phyloP scores from a whole-genome alignment of 23 red algal species.

The Gracilaria domingensis region DNA sequence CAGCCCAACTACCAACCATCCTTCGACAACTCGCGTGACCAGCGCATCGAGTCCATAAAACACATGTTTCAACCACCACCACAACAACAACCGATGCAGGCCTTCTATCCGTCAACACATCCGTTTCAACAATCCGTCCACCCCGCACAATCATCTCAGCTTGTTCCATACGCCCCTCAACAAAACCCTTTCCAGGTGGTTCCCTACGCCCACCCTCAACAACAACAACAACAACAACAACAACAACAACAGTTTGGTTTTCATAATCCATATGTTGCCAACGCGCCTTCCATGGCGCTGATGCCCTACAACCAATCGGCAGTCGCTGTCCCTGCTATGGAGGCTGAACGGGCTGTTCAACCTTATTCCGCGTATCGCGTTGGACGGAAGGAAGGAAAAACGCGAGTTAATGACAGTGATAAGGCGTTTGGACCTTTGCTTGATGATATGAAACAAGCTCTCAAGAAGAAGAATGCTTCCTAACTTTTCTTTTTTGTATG shows the following conservation, averaged over 20 bases:
- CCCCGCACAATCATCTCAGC: neutral
- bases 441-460: constrained; percentile 35
- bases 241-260: constrained; percentile 2
- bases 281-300: neutral
- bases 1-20: constrained; percentile 21
- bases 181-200: constrained; percentile 1
- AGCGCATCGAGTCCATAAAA: constrained; percentile 13
- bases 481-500: neutral
- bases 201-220: neutral
- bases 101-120: neutral
- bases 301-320: constrained; percentile 23
- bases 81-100: neutral
- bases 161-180: constrained; percentile 13
- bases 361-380: constrained; percentile 36
- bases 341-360: constrained; percentile 13
- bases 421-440: constrained; percentile 49
- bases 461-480: constrained; percentile 2
- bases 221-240: too few relatives aligned
- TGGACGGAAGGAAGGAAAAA: neutral
- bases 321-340: constrained; percentile 26
- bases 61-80: constrained; percentile 7
- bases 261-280: neutral
- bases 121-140: constrained; percentile 3
- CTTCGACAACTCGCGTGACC: constrained; percentile 25
- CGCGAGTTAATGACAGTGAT: constrained; percentile 26